Conservation (phyloP, 805 yeast species). For the Lipomyces orientalis region DNA sequence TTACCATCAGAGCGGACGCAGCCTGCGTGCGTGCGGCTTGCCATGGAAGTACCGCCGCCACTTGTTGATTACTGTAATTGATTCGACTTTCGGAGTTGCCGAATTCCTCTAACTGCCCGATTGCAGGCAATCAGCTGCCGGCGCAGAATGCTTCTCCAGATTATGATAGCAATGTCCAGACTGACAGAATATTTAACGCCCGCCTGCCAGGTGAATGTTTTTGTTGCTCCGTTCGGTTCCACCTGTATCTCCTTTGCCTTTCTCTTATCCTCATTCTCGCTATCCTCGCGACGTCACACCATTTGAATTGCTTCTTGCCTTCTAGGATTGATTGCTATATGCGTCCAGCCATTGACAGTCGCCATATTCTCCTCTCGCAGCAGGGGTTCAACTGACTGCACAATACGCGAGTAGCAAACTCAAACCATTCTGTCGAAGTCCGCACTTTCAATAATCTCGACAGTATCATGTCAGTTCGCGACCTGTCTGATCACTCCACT, state of each 20-base stretch:
- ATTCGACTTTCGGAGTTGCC: too few species aligned
- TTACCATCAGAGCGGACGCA: too few species aligned
- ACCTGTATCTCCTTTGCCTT: neutral
- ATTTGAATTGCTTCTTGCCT: neutral
- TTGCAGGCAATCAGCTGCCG: too few species aligned
- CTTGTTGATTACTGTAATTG: too few species aligned
- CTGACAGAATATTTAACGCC: neutral
- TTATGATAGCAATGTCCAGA: neutral
- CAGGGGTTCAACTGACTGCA: constrained; percentile 1
- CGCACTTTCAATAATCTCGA: constrained; percentile 2
- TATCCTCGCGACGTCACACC: too few species aligned
- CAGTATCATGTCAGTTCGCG: neutral
- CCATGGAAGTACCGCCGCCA: too few species aligned
- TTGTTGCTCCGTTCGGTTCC: neutral
- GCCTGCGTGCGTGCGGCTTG: too few species aligned
- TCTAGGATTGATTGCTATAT: neutral
- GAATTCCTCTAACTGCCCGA: too few species aligned
- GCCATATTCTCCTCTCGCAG: neutral
- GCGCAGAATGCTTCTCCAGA: neutral
- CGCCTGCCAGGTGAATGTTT: neutral
- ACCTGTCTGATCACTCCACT: neutral
- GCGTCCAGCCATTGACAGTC: neutral
- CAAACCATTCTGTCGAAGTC: neutral
- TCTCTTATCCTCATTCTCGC: constrained; percentile 1
- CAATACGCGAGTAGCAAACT: constrained; percentile 1